These are phyloP conservation scores for Wickerhamiella nectarea DNA, from an alignment of 805 yeast genomes.

Conservation along the genomic window DNA sequence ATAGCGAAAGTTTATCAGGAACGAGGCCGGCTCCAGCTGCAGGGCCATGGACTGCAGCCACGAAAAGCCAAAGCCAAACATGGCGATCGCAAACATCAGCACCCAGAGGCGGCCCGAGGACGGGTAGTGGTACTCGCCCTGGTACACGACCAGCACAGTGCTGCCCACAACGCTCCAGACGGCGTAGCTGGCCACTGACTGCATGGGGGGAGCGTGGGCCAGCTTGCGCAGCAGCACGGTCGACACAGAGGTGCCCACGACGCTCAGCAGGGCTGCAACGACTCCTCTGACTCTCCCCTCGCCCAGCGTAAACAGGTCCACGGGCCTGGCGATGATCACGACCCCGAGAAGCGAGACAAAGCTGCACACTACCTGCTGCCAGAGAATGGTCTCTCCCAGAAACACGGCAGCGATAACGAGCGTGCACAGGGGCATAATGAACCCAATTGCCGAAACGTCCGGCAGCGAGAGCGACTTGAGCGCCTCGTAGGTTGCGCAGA, in stretches of 20 bases:
- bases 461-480: slow-evolving; percentile 59
- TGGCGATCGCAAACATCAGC: slow-evolving; percentile 46
- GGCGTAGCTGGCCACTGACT: slow-evolving; percentile 69
- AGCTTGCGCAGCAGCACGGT: slow-evolving; percentile 44
- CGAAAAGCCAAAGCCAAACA: slow-evolving; percentile 75
- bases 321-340: slow-evolving; percentile 66
- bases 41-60: slow-evolving; percentile 67
- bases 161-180: slow-evolving; percentile 44
- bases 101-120: slow-evolving; percentile 33
- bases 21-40: slow-evolving; percentile 66
- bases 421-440: slow-evolving; percentile 63
- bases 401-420: slow-evolving; percentile 58
- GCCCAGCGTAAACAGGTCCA: slow-evolving; percentile 46
- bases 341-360: slow-evolving; percentile 61
- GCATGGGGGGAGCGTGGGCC: slow-evolving; percentile 60
- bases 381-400: slow-evolving; percentile 51
- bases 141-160: slow-evolving; percentile 36
- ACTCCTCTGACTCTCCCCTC: not conserved
- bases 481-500: slow-evolving; percentile 64
- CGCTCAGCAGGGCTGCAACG: not conserved
- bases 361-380: slow-evolving; percentile 57
- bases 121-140: slow-evolving; percentile 31
- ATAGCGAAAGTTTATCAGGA: slow-evolving; percentile 63
- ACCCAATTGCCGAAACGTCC: slow-evolving; percentile 71
- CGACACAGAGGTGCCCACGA: not conserved